phyloP scores from a whole-genome alignment of 495 filamentous ascomycete genomes.

The Physcia stellaris region DNA sequence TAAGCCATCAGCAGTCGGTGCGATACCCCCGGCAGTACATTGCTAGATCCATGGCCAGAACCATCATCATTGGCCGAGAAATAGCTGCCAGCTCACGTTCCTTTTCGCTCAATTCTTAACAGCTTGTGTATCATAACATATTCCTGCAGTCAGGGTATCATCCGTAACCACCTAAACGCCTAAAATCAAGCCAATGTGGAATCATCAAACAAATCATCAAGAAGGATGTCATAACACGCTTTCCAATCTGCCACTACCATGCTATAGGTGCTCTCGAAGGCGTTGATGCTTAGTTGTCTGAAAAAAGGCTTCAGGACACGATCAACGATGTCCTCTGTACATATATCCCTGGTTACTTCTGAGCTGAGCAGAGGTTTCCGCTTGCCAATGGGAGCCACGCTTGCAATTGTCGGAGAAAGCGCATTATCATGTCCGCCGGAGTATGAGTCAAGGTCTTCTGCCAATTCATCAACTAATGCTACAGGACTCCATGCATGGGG shows the following conservation, averaged over 20 bases:
- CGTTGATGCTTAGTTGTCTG: constrained; percentile 75
- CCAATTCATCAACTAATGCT: constrained; percentile 75
- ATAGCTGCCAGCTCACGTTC: too few relatives aligned
- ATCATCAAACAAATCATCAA: constrained; percentile 80
- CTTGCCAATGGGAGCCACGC: constrained; percentile 2
- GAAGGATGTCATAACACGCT: constrained; percentile 50
- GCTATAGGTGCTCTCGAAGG: constrained; percentile 82
- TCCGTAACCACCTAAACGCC: too few relatives aligned
- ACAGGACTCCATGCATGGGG: constrained; percentile 56
- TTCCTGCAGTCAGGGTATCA: too few relatives aligned
- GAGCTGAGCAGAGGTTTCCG: constrained; percentile 27
- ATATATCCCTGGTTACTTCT: constrained; percentile 29
- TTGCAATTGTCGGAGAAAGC: constrained; percentile 8
- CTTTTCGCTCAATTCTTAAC: too few relatives aligned
- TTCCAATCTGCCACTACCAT: constrained; percentile 60
- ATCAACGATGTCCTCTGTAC: constrained; percentile 58
- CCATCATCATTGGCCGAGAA: too few relatives aligned
- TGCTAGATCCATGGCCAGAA: too few relatives aligned
- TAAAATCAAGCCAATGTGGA: too few relatives aligned
- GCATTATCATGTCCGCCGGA: constrained; percentile 24
- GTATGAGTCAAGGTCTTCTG: constrained; percentile 54
- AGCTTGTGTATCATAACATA: too few relatives aligned
- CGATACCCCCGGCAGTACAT: too few relatives aligned
- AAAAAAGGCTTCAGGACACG: constrained; percentile 80
- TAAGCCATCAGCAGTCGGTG: too few relatives aligned